Evolutionary conservation across 2,329 filamentous ascomycete genomes (phyloP).

Genomic region (Aspergillus tamarii): DNA sequence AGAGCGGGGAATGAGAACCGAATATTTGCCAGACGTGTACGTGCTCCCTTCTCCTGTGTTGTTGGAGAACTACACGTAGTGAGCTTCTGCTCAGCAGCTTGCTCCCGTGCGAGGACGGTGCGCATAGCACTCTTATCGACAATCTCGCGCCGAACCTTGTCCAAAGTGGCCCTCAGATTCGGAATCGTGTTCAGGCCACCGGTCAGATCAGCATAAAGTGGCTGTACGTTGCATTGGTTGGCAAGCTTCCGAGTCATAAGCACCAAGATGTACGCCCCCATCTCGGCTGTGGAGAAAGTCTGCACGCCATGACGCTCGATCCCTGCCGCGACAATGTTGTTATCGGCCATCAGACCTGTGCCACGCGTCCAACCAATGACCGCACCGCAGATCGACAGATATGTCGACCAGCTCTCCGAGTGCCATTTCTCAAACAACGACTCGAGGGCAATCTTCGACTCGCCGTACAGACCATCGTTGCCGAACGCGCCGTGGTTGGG

Average conservation of each 20-base stretch:
- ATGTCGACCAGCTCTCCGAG: conserved; percentile 95
- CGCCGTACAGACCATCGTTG: conserved; percentile 95
- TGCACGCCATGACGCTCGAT: conserved; percentile 96
- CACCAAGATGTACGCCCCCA: conserved; percentile 97
- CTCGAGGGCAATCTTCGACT: conserved; percentile 95
- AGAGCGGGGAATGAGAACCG: conserved; percentile 93
- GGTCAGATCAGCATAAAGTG: conserved; percentile 96
- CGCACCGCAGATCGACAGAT: conserved; percentile 96
- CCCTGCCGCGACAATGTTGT: conserved; percentile 96
- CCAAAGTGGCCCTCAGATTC: conserved; percentile 93
- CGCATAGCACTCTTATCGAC: conserved; percentile 94
- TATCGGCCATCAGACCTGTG: conserved; percentile 95
- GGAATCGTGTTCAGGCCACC: conserved; percentile 97
- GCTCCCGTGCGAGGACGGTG: conserved; percentile 92
- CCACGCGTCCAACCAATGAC: conserved; percentile 99
- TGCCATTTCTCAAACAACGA: conserved; percentile 99
- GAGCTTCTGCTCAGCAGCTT: conserved; percentile 92
- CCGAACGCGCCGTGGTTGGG: conserved; percentile 99
- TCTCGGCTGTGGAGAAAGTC: conserved; percentile 98
- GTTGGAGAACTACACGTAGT: conserved; percentile 28
- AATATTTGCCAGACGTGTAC: conserved; percentile 97
- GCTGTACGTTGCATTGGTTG: conserved; percentile 92
- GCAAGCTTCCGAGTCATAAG: conserved; percentile 94
- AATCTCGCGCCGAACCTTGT: conserved; percentile 87
- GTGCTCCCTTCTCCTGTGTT: conserved; percentile 83